These are phyloP conservation scores for Strobilomyces echinocephalus DNA, from an alignment of 768 basidiomycete species.

Conservation along the genomic window DNA sequence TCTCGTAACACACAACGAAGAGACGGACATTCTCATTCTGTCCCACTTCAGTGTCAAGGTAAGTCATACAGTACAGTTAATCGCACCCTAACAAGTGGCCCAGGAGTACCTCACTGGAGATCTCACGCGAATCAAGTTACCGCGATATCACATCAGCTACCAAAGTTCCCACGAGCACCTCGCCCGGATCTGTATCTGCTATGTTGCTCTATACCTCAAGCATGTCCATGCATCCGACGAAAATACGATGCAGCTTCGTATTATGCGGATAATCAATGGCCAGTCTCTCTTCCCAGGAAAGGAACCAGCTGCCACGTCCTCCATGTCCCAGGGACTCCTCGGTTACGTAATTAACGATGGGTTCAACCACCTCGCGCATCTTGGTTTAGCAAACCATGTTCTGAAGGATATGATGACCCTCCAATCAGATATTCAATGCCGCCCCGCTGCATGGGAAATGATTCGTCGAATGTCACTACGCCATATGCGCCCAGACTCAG, in stretches of 20 bases:
- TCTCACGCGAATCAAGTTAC: neutral
- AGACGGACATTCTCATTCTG: conserved; percentile 6
- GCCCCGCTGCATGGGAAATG: neutral
- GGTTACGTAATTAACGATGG: conserved; percentile 1
- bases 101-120: conserved; percentile 15
- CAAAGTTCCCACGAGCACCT: conserved; percentile 5
- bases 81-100: neutral
- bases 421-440: neutral
- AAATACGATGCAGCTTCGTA: neutral
- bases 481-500: neutral
- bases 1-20: conserved; percentile 13
- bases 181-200: conserved; percentile 5
- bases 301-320: too few species aligned
- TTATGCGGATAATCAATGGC: neutral
- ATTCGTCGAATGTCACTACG: neutral
- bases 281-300: neutral
- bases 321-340: neutral
- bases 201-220: neutral
- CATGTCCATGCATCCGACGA: neutral
- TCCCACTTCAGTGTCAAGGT: conserved; percentile 27
- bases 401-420: conserved; percentile 1
- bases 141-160: conserved; percentile 4
- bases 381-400: neutral
- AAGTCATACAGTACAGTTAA: neutral
- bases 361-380: conserved; percentile 5